Percentiles rank a stretch among this genome's conserved stretches.
phyloP scores from a whole-genome alignment of 73 alveolate species.

The Paramecium sexaurelia region DNA sequence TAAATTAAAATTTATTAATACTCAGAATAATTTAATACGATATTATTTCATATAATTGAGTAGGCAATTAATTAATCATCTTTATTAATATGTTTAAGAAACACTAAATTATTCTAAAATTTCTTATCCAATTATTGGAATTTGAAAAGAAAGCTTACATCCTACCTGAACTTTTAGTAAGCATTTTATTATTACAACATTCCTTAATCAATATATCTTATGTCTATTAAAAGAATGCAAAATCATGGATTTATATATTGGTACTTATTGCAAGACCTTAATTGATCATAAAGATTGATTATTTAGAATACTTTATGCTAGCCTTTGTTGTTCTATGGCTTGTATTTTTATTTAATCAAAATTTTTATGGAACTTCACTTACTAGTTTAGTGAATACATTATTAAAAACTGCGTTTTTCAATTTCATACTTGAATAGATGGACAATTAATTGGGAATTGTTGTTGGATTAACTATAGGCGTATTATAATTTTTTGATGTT shows the following conservation, averaged over 20 bases:
- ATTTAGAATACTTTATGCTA: not conserved
- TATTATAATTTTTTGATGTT: not conserved
- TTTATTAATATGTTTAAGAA: not conserved
- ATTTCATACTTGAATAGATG: not conserved
- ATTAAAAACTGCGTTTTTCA: not conserved
- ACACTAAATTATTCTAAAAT: not conserved
- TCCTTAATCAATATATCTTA: not conserved
- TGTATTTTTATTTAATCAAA: not conserved
- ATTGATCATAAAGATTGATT: not conserved
- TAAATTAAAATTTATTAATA: not conserved
- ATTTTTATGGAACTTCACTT: not conserved
- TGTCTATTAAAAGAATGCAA: not conserved
- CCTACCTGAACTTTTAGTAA: not conserved
- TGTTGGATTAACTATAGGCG: not conserved
- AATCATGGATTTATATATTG: conserved; percentile 4
- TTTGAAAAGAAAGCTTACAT: not conserved
- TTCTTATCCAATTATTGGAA: not conserved
- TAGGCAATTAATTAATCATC: not conserved
- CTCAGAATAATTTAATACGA: too few species aligned
- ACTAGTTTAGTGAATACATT: not conserved
- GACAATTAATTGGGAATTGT: not conserved
- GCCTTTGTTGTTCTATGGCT: not conserved
- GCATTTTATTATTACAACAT: not conserved
- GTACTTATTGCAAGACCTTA: not conserved
- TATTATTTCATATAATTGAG: too few species aligned